Conservation (phyloP, 371 early-diverging fungal genomes). For the Rhizopus microsporus region DNA sequence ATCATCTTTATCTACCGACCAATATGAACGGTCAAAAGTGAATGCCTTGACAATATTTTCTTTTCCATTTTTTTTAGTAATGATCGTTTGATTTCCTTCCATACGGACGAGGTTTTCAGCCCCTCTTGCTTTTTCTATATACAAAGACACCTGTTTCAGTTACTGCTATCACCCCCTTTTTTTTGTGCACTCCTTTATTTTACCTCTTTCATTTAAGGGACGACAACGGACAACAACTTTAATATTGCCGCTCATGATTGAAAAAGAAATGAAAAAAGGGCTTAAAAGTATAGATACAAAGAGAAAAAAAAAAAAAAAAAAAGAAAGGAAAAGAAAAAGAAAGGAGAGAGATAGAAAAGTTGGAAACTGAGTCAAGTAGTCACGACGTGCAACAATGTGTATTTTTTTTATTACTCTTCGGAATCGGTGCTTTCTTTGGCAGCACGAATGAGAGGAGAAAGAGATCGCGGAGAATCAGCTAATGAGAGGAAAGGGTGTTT, state of each 20-base stretch:
- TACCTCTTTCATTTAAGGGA: slow-evolving; percentile 75
- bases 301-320: background rate
- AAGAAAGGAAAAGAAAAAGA: background rate
- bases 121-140: slow-evolving; percentile 58
- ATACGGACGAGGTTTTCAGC: slow-evolving; percentile 61
- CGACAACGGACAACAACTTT: slow-evolving; percentile 82
- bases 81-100: slow-evolving; percentile 68
- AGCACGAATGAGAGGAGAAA: slow-evolving; percentile 27
- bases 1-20: slow-evolving; percentile 68
- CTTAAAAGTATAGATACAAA: background rate
- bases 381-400: background rate
- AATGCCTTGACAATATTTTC: slow-evolving; percentile 59
- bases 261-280: slow-evolving; percentile 22
- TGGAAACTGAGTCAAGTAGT: background rate
- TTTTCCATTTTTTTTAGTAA: slow-evolving; percentile 33
- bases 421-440: slow-evolving; percentile 45
- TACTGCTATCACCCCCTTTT: background rate
- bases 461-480: slow-evolving; percentile 26
- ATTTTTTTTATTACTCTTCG: slow-evolving; percentile 2
- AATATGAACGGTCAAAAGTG: slow-evolving; percentile 82
- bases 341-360: background rate
- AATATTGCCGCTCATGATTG: slow-evolving; percentile 56
- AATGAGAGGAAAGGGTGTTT: slow-evolving; percentile 22
- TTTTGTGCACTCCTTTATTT: background rate
- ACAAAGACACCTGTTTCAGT: background rate